These are phyloP conservation scores for Collybia mongolica DNA, from an alignment of 768 basidiomycete species.

Conservation along the genomic window DNA sequence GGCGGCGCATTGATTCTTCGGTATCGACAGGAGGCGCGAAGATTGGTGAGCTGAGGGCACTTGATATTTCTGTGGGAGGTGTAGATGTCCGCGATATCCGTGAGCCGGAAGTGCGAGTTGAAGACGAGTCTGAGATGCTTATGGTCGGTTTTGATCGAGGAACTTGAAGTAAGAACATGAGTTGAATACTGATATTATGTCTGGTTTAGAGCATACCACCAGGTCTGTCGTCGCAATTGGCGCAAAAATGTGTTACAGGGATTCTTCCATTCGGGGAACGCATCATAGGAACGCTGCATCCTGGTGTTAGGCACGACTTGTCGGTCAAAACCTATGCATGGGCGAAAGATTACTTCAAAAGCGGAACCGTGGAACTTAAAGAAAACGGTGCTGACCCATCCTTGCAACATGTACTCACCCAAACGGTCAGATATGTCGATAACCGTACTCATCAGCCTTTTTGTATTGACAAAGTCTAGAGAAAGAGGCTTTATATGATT, in stretches of 20 bases:
- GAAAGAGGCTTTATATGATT: too few species aligned
- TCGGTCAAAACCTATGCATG: conserved; percentile 60
- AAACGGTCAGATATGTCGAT: conserved; percentile 60
- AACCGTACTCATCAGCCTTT: conserved; percentile 43
- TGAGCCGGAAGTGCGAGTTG: conserved; percentile 48
- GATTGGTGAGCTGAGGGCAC: conserved; percentile 55
- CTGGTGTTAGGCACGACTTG: conserved; percentile 50
- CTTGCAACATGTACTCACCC: conserved; percentile 73
- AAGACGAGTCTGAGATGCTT: conserved; percentile 25
- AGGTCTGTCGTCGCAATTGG: conserved; percentile 50
- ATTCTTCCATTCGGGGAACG: conserved; percentile 57
- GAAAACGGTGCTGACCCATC: conserved; percentile 58
- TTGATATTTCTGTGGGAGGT: conserved; percentile 75
- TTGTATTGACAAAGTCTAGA: too few species aligned
- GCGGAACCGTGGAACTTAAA: not conserved
- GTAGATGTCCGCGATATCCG: conserved; percentile 65
- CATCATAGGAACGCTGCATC: conserved; percentile 70
- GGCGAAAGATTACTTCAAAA: not conserved
- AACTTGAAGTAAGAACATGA: conserved; percentile 2
- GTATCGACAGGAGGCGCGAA: conserved; percentile 67
- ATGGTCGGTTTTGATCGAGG: conserved; percentile 8
- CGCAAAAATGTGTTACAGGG: conserved; percentile 56
- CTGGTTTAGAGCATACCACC: conserved; percentile 9
- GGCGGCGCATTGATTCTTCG: conserved; percentile 61
- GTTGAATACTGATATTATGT: conserved; percentile 1